These are phyloP conservation scores for Leucogyrophana mollusca DNA, from an alignment of 768 basidiomycete species.

Conservation along the genomic window DNA sequence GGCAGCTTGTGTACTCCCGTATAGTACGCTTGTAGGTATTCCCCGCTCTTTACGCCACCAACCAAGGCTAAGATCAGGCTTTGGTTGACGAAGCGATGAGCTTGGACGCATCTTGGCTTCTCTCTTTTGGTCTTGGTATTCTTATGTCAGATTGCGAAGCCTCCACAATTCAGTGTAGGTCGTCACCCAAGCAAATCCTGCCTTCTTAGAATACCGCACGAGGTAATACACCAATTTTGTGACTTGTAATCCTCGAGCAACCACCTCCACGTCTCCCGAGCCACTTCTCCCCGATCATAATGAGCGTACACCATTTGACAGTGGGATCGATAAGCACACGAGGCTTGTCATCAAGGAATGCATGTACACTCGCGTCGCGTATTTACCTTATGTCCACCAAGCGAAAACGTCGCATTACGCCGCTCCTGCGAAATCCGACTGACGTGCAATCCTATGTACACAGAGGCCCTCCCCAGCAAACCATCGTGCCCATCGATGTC, in stretches of 20 bases:
- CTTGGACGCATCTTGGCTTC: too few relatives aligned
- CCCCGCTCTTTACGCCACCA: too few relatives aligned
- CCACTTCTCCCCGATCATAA: background rate
- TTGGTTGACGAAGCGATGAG: too few relatives aligned
- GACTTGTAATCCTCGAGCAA: background rate
- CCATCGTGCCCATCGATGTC: background rate
- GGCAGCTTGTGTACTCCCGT: too few relatives aligned
- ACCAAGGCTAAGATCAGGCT: too few relatives aligned
- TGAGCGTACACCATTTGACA: background rate
- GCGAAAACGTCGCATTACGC: background rate
- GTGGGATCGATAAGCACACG: background rate
- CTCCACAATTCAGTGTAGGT: too few relatives aligned
- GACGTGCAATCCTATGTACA: background rate
- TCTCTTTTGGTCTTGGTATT: too few relatives aligned
- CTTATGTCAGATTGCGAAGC: too few relatives aligned
- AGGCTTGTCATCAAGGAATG: background rate
- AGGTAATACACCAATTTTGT: too few relatives aligned
- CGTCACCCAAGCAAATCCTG: too few relatives aligned
- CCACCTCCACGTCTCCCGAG: background rate
- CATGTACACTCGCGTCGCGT: conserved; percentile 1
- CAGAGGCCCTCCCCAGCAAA: background rate
- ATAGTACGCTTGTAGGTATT: too few relatives aligned
- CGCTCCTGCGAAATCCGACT: background rate
- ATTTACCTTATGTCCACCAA: conserved; percentile 12
- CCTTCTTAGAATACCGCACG: too few relatives aligned